Evolutionary conservation across 176 grass and related monocot genomes (phyloP).

Genomic region (Triticum timopheevii): DNA sequence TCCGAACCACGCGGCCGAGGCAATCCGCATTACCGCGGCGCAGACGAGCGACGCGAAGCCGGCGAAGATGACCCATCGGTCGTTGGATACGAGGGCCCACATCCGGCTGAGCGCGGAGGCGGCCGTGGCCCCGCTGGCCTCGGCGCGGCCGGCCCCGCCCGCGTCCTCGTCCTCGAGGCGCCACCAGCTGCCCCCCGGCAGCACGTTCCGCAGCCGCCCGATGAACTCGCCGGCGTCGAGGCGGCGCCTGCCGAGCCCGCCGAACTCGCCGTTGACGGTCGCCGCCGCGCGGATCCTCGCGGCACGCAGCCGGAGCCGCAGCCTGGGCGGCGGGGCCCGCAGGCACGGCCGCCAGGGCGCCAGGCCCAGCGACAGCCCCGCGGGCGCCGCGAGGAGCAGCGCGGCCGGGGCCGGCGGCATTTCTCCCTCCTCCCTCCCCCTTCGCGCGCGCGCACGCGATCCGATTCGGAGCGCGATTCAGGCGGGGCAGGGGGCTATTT

Average conservation of each 20-base stretch:
- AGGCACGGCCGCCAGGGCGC: background rate
- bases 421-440: background rate
- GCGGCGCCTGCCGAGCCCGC: constrained; percentile 30
- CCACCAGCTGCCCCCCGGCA: constrained; percentile 92
- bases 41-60: constrained; percentile 74
- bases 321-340: background rate
- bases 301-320: background rate
- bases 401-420: constrained; percentile 12
- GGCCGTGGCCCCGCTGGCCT: constrained; percentile 61
- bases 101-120: constrained; percentile 65
- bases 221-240: constrained; percentile 47
- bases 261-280: constrained; percentile 38
- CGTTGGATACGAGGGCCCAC: constrained; percentile 76
- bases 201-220: constrained; percentile 52
- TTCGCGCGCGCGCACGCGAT: background rate
- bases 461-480: constrained; percentile 15
- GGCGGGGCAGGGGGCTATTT: background rate
- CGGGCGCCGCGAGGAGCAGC: constrained; percentile 26
- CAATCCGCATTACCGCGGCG: constrained; percentile 61
- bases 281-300: constrained; percentile 33
- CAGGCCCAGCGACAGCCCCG: constrained; percentile 16
- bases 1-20: background rate
- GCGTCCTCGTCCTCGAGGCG: constrained; percentile 67
- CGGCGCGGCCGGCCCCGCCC: constrained; percentile 30
- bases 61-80: constrained; percentile 66